Evolutionary conservation across 495 filamentous ascomycete genomes (phyloP).

Genomic region (Lentithecium fluviatile): DNA sequence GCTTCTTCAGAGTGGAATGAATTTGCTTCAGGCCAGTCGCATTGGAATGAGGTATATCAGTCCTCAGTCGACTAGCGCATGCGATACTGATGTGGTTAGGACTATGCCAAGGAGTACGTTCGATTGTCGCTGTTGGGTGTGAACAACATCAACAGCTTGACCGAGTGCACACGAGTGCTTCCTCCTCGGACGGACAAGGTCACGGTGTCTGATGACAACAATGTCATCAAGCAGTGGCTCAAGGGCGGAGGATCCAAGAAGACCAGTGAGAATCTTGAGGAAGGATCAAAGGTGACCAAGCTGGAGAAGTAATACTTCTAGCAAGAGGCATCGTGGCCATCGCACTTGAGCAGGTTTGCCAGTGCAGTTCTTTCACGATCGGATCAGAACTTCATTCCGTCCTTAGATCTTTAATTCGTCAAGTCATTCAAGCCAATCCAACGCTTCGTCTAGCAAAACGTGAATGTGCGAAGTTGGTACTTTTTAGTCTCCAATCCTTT

Average conservation of each 20-base stretch:
- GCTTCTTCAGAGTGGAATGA: conserved; percentile 41
- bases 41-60: conserved; percentile 45
- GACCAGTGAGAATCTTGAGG: background rate
- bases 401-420: too few species aligned
- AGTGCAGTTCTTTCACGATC: too few species aligned
- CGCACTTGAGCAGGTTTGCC: too few species aligned
- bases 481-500: background rate
- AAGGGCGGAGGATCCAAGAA: background rate
- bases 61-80: background rate
- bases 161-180: conserved; percentile 46
- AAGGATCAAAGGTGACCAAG: background rate
- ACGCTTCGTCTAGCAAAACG: background rate
- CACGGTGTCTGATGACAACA: background rate
- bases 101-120: conserved; percentile 46
- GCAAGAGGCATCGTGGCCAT: background rate
- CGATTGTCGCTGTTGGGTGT: conserved; percentile 47
- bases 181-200: conserved; percentile 26
- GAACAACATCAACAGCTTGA: conserved; percentile 48
- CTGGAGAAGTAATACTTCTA: background rate
- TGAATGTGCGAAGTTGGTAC: background rate
- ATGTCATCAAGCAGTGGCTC: background rate
- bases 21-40: conserved; percentile 39
- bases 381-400: too few species aligned
- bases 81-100: conserved; percentile 30
- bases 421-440: too few species aligned